Base-by-base conservation (phyloP, 139 green algal species). In the Yamagishiella unicocca region DNA sequence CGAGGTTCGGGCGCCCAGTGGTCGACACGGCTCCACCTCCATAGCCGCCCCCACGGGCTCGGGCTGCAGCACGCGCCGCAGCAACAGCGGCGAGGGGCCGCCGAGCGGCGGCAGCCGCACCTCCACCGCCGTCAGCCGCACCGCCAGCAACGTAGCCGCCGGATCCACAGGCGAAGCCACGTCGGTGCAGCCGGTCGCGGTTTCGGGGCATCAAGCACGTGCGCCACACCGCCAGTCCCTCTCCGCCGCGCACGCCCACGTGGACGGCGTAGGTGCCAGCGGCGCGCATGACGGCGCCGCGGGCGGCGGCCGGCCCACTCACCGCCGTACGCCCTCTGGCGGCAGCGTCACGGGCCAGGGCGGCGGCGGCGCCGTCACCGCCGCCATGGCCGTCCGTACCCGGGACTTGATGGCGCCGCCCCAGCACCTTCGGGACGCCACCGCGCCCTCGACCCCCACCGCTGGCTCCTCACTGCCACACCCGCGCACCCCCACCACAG, bases 211-310 rank as follows among this genome's bases (percentile, higher is more conserved):
- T 17, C 50, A 58, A 17, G 50, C 14, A 58, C n/a, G n/a, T n/a
- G n/a, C n/a, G 50, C 50, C 50, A 58, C 17, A 58, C 50, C 50
- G 50, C 50, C 50, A 58, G 50, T 12, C 17, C 9, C 40, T 37
- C 37, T 78, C 70, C 38, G 70, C 70, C 19, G 70, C 70, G 9
- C 70, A 78, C 70, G 1, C 70, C 7, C 70, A 78, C 21, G 70
- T 78, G 42, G 70, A 53, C 70, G 9, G 22, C 25, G 22, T 12
- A 58, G 50, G 50, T 17, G 50, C 14, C 50, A 17, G 50, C 50
- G 50, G 50, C 17, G 50, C 50, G 50, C 12, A 12, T 58, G 50
- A 31, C 10, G 35, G n/a, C 22, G 67, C 35, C n/a, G 25, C 67
- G 6, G 12, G 35, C 35, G 19, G 67, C 50, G 12, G 50, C 50